Percentiles rank a stretch among this genome's conserved stretches.
These are phyloP conservation scores for Neofusicoccum ribis DNA, from an alignment of 2,329 filamentous ascomycete genomes.

Conservation along the genomic window DNA sequence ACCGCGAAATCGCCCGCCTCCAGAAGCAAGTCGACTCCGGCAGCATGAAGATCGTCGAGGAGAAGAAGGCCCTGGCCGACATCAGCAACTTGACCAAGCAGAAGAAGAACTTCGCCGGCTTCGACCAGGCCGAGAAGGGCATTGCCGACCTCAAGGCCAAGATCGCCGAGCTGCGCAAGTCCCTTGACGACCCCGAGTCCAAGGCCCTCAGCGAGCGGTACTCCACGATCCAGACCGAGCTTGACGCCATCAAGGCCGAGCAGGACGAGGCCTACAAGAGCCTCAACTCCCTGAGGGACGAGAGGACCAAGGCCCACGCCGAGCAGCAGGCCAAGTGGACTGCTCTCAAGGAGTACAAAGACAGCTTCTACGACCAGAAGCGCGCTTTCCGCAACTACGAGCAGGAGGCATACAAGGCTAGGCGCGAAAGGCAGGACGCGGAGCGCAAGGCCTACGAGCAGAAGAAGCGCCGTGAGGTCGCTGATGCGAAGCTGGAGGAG, in stretches of 20 bases:
- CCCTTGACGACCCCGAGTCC: constrained; percentile 85
- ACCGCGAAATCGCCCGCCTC: constrained; percentile 75
- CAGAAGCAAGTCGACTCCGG: constrained; percentile 86
- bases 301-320: constrained; percentile 78
- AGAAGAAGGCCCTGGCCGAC: constrained; percentile 88
- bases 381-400: constrained; percentile 84
- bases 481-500: constrained; percentile 74
- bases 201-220: constrained; percentile 87
- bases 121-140: constrained; percentile 82
- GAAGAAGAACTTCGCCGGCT: constrained; percentile 84
- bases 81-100: constrained; percentile 81
- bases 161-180: constrained; percentile 85
- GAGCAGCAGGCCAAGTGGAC: constrained; percentile 85
- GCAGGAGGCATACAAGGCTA: constrained; percentile 74
- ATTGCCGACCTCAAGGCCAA: constrained; percentile 86
- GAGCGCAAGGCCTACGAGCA: constrained; percentile 75
- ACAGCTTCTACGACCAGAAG: constrained; percentile 79
- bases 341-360: constrained; percentile 83
- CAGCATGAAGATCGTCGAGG: constrained; percentile 92
- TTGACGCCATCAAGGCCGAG: constrained; percentile 87
- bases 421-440: constrained; percentile 74
- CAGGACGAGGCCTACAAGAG: constrained; percentile 90
- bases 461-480: constrained; percentile 73
- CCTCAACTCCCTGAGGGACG: constrained; percentile 79
- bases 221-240: constrained; percentile 79